These are phyloP conservation scores for Cercospora canescens DNA, from an alignment of 2,329 filamentous ascomycete species.

Conservation along the genomic window DNA sequence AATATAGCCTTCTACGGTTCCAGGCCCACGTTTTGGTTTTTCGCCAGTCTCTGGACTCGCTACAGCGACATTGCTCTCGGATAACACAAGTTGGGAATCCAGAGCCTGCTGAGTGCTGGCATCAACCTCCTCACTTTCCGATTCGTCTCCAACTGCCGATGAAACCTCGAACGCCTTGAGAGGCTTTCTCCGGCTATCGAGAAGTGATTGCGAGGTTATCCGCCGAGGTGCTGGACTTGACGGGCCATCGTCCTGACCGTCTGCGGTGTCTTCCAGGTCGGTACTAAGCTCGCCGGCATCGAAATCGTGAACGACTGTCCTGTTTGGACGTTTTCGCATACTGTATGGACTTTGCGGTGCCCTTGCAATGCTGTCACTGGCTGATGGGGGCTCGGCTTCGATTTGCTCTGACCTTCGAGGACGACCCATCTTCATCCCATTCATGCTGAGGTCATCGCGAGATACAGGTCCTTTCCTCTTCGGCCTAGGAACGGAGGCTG, in stretches of 20 bases:
- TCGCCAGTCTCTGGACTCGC: background rate
- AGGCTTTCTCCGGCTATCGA: background rate
- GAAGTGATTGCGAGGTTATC: background rate
- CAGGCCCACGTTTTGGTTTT: background rate
- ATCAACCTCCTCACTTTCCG: background rate
- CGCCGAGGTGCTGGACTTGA: background rate
- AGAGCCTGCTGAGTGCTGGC: background rate
- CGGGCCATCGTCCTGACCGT: background rate
- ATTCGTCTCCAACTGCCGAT: background rate
- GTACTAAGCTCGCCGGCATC: background rate
- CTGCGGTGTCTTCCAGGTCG: background rate
- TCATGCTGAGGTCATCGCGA: background rate
- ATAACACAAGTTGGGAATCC: background rate
- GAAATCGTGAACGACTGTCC: background rate
- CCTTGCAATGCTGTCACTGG: background rate
- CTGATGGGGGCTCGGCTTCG: background rate
- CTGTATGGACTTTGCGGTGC: constrained; percentile 4
- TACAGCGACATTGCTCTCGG: background rate
- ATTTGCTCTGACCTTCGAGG: background rate
- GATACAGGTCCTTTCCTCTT: background rate
- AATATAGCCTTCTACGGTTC: background rate
- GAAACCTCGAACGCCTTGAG: background rate
- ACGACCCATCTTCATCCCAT: constrained; percentile 3
- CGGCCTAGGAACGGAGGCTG: background rate
- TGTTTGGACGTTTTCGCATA: constrained; percentile 5